phyloP scores from a whole-genome alignment of 139 green algal species.

The Dunaliella sp. region DNA sequence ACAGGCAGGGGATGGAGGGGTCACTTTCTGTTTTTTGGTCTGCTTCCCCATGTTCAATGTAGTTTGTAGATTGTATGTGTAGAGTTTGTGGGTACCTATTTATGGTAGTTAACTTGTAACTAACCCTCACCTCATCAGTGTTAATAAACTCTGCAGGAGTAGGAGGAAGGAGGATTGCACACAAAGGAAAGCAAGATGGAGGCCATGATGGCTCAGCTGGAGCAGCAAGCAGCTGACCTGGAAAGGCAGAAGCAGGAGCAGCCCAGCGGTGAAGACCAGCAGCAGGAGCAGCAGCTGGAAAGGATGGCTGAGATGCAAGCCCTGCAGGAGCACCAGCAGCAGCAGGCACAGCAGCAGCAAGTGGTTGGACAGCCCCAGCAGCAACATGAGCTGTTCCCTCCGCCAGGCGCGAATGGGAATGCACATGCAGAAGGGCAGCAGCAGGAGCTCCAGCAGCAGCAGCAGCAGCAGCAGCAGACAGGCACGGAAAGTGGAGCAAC shows the following conservation, averaged over 20 bases:
- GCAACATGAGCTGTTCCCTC: slow-evolving; percentile 2
- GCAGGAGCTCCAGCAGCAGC: neutral
- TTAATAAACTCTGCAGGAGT: no score
- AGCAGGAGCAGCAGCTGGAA: neutral
- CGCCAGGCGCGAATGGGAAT: no score
- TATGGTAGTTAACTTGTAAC: no score
- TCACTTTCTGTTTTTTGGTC: no score
- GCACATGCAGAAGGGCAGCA: no score
- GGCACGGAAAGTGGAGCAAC: neutral
- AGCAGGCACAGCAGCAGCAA: neutral
- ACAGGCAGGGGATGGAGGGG: no score
- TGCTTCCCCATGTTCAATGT: no score
- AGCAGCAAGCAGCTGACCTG: neutral
- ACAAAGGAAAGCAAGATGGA: neutral
- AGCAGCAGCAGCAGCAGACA: neutral
- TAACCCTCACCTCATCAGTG: no score
- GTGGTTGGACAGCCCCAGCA: neutral
- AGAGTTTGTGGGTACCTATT: no score
- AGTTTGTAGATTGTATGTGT: no score
- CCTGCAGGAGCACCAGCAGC: neutral
- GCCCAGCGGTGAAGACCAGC: neutral
- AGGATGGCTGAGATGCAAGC: neutral
- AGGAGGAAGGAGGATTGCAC: no score
- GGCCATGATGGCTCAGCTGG: neutral
- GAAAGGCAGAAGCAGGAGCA: neutral